Conservation (phyloP, 345 rosid species). For the Citrus cavaleriei region DNA sequence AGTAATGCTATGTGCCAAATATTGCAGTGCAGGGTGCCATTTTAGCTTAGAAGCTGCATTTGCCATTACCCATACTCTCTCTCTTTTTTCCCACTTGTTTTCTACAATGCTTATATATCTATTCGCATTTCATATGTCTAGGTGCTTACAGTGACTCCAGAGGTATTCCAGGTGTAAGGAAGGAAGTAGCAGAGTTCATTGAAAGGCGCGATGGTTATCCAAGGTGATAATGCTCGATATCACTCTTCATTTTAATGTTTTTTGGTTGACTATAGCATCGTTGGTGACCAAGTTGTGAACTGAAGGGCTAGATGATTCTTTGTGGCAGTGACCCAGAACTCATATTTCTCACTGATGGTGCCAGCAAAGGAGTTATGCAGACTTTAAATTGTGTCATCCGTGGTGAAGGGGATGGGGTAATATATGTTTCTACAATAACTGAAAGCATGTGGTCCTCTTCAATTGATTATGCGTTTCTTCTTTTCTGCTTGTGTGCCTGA, state of each 20-base stretch:
- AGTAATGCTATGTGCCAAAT: not conserved
- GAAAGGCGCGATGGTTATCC: constrained; percentile 93
- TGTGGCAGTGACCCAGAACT: constrained; percentile 86
- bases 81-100: not conserved
- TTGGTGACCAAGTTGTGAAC: constrained; percentile 17
- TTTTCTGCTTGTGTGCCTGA: not conserved
- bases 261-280: not conserved
- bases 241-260: not conserved
- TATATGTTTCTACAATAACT: constrained; percentile 9
- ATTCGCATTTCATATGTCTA: constrained; percentile 18
- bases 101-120: not conserved
- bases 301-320: constrained; percentile 24
- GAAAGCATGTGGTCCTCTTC: not conserved
- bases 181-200: constrained; percentile 95
- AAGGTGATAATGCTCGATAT: constrained; percentile 52
- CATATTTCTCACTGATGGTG: constrained; percentile 96
- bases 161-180: constrained; percentile 83
- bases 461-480: not conserved
- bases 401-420: constrained; percentile 89
- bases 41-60: not conserved
- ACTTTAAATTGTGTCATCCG: constrained; percentile 82
- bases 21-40: not conserved
- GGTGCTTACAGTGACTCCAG: constrained; percentile 99
- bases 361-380: constrained; percentile 99
- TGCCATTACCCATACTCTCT: not conserved